Evolutionary conservation across 139 green algal genomes (phyloP), one percentile per base, ranked within the genome.

Genomic region (Chlorella ohadii): DNA sequence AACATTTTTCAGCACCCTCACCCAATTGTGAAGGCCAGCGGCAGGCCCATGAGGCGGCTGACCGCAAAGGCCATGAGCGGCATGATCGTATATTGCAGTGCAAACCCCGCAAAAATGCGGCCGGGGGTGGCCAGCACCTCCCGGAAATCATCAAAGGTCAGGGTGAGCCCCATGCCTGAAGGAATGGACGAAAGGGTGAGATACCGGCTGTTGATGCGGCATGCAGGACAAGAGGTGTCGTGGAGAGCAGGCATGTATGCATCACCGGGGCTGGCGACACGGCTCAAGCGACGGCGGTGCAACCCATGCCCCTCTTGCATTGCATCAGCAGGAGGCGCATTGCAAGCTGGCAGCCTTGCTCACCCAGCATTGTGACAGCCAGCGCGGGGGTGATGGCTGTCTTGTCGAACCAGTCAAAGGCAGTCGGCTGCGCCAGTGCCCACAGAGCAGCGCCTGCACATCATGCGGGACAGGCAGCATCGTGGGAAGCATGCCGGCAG

Each of bases 11-110:
- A n/a, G n/a, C n/a, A 11, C 13, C 4, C 77, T 74, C 63, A 83
- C 78, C 91, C 90, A 28, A 91, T 86, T 28, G 88, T 85, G 55
- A 84, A 90, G 28, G 83, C 77, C 12, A 79, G 51, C 0, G 87
- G 71, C 41, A 93, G 79, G 13, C 55, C 41, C 3, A 38, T 79
- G 1, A 91, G 82, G 55, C 90, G 78, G 28, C 87, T 90, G 23
- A 95, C 78, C 0, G 81, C 11, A 55, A 90, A 92, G 0, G 94
- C 94, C 65, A 95, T 72, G 0, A 80, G 12, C 9, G 94, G 94
- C 94, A 98, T 97, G 75, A 97, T 82, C 41, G 90, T 96, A 84
- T 97, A 98, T 82, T 98, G 86, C 28, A 89, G 72, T 5, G 39
- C 73, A 19, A 89, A 82, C 27, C 86, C 86, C 4, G 64, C 81